A percentile compares a stretch with the other conserved stretches of the same genome.
phyloP scores from a whole-genome alignment of 495 filamentous ascomycete genomes.

The Lophium mytilinum region DNA sequence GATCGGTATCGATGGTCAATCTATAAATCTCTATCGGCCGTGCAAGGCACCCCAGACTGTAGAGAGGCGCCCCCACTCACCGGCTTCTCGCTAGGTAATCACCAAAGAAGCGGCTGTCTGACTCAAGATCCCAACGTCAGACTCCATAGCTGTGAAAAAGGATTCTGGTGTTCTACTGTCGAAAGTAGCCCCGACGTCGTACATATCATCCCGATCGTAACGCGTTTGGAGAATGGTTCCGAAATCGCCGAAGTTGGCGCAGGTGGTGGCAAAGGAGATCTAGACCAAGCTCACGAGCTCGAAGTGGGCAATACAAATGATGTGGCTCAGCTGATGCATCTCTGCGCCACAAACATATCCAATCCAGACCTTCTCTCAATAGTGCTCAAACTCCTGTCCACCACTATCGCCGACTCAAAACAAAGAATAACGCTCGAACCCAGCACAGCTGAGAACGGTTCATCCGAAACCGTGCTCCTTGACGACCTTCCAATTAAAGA shows the following conservation, averaged over 20 bases:
- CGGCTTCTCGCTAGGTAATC: conserved; percentile 73
- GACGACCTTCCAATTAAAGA: conserved; percentile 8
- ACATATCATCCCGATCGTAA: conserved; percentile 70
- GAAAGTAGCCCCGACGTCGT: conserved; percentile 46
- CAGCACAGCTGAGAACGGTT: neutral
- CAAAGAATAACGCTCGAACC: conserved; percentile 9
- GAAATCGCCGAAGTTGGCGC: conserved; percentile 66
- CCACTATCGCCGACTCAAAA: conserved; percentile 4
- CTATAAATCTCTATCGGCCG: conserved; percentile 55
- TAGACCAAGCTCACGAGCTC: conserved; percentile 56
- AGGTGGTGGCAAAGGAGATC: conserved; percentile 71
- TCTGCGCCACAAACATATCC: conserved; percentile 12
- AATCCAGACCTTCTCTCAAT: conserved; percentile 9
- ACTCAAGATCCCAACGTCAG: conserved; percentile 55
- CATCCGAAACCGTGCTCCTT: neutral
- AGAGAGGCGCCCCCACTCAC: conserved; percentile 59
- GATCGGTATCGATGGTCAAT: conserved; percentile 71
- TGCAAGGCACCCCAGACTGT: conserved; percentile 20
- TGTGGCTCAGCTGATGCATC: conserved; percentile 20
- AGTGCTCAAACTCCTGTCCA: conserved; percentile 7
- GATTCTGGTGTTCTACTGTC: conserved; percentile 52
- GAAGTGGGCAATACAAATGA: conserved; percentile 40
- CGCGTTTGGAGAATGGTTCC: conserved; percentile 44
- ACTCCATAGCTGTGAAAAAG: conserved; percentile 84
- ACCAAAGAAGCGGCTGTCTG: conserved; percentile 57